Percentiles rank a stretch among this genome's conserved stretches.
Evolutionary conservation across 2,329 filamentous ascomycete species (phyloP).

Genomic region (Claviceps sp.): DNA sequence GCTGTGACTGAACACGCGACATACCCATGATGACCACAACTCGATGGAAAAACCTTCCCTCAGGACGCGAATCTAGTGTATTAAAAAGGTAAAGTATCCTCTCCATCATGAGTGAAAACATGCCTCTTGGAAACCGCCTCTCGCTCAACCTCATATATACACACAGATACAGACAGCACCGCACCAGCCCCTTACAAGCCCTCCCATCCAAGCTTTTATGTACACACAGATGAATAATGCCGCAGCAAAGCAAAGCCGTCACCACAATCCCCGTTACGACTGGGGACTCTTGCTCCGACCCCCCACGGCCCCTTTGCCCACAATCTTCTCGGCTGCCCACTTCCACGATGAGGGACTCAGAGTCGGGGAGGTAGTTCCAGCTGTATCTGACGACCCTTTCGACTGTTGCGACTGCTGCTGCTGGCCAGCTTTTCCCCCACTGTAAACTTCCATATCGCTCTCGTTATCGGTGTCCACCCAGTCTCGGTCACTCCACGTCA

Average conservation of each 20-base stretch:
- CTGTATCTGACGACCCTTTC: constrained; percentile 9
- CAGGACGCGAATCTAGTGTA: no score
- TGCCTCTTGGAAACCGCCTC: no score
- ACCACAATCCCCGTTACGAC: neutral
- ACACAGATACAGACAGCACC: no score
- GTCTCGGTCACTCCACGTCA: constrained; percentile 54
- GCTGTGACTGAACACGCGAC: no score
- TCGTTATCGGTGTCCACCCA: constrained; percentile 42
- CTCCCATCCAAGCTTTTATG: no score
- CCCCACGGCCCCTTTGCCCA: constrained; percentile 24
- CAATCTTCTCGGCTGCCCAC: constrained; percentile 40
- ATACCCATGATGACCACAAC: no score
- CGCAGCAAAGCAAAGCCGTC: no score
- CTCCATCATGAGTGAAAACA: no score
- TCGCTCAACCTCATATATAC: no score
- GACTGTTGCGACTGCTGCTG: neutral
- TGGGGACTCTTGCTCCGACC: constrained; percentile 17
- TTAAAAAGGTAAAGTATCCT: no score
- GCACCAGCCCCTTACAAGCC: neutral
- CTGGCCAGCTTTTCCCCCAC: constrained; percentile 9
- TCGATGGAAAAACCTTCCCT: no score
- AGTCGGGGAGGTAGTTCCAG: neutral
- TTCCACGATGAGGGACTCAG: constrained; percentile 28
- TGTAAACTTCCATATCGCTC: constrained; percentile 20
- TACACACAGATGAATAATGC: no score